Base-by-base conservation (phyloP, 345 rosid genomes). In the Boechera stricta region DNA sequence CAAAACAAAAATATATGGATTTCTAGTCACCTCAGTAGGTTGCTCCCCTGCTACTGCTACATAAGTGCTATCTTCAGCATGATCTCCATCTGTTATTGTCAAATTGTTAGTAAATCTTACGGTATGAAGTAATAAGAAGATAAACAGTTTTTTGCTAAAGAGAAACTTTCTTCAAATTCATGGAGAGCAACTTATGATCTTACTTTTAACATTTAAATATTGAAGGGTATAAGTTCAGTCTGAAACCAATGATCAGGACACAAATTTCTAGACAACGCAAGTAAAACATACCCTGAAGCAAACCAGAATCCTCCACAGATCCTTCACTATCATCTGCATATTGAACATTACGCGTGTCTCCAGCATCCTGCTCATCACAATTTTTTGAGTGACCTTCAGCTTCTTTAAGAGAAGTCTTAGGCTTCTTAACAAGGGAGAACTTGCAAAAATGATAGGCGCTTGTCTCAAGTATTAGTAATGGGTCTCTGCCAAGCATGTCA, bases 371-470 rank as follows among this genome's bases (percentile, higher is more conserved):
- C 61, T 84, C 85, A 33, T 68, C 42, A 62, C 33, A 62, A 62
- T n/a, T 15, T 18, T 42, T 51, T 35, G 73, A 44, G 5, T 45
- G 65, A 33, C 41, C 67, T 78, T 71, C 80, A 72, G 35, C 72
- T 78, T 79, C 78, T 68, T 74, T 61, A 21, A 28, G 64, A 73
- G 74, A 65, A 77, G 72, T 41, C 77, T 42, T 49, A 54, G 94
- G 86, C 71, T 72, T 82, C 84, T 89, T 91, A 10, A 87, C 91
- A 55, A 89, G 80, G 7, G 98, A 95, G 79, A 95, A 88, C 84
- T 95, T 95, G 90, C 99, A 95, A 78, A 95, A 95, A 77, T 89
- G 93, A 71, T 92, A 95, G 18, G 97, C 81, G 75, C 86, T 86
- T 64, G 94, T 86, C 64, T 67, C 79, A 69, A 95, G 84, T 36